phyloP scores from a whole-genome alignment of 768 basidiomycete species.

The Psilocybe cyanescens region DNA sequence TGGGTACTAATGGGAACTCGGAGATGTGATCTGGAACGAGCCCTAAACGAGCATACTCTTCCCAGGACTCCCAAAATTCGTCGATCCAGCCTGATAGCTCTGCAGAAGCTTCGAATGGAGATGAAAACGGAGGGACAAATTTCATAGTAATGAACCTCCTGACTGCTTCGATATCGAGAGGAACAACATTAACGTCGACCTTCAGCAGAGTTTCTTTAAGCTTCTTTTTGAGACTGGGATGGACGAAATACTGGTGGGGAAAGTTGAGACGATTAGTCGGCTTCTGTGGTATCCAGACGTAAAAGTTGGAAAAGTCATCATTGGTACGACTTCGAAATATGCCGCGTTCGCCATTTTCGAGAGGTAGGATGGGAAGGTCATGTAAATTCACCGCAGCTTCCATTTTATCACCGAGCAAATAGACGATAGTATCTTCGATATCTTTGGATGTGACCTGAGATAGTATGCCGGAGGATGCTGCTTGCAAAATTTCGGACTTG shows the following conservation, averaged over 20 bases:
- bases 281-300: slow-evolving; percentile 27
- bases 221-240: slow-evolving; percentile 24
- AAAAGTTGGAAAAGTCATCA: slow-evolving; percentile 22
- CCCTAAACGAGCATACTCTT: slow-evolving; percentile 18
- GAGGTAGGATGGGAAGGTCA: slow-evolving; percentile 38
- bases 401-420: slow-evolving; percentile 22
- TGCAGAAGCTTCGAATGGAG: slow-evolving; percentile 5
- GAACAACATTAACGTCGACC: slow-evolving; percentile 28
- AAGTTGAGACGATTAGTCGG: slow-evolving; percentile 23
- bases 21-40: slow-evolving; percentile 18
- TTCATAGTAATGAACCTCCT: slow-evolving; percentile 11
- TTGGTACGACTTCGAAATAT: slow-evolving; percentile 21
- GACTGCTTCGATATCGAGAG: slow-evolving; percentile 20
- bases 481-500: slow-evolving; percentile 24
- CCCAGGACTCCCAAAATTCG: slow-evolving; percentile 36
- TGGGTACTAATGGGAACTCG: slow-evolving; percentile 38
- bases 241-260: slow-evolving; percentile 27
- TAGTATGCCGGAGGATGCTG: slow-evolving; percentile 6
- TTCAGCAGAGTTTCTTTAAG: slow-evolving; percentile 18
- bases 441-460: slow-evolving; percentile 15
- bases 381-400: slow-evolving; percentile 19
- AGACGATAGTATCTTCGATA: slow-evolving; percentile 29
- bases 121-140: neutral
- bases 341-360: slow-evolving; percentile 36
- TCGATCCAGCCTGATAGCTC: slow-evolving; percentile 30